These are phyloP conservation scores for Didymella segeticola DNA, from an alignment of 2,329 filamentous ascomycete genomes.

Conservation along the genomic window DNA sequence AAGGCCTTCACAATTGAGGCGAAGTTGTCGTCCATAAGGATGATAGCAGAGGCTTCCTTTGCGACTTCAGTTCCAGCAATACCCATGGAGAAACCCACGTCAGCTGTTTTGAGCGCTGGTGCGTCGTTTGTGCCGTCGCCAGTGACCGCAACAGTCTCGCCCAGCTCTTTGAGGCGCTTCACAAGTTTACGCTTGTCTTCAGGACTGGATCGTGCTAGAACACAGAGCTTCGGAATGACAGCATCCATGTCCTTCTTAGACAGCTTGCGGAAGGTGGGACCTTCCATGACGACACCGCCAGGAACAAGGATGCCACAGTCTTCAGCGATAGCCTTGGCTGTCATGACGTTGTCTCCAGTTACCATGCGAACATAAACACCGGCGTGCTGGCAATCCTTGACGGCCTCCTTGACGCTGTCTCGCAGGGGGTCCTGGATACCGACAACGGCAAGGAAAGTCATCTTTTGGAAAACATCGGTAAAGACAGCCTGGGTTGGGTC, in stretches of 20 bases:
- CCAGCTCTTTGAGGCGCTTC: constrained; percentile 67
- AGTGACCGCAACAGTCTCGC: constrained; percentile 81
- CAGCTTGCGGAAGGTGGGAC: constrained; percentile 77
- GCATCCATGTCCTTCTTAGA: constrained; percentile 63
- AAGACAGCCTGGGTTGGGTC: constrained; percentile 69
- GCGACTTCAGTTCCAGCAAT: constrained; percentile 84
- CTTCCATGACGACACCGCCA: constrained; percentile 77
- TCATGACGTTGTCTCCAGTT: constrained; percentile 81
- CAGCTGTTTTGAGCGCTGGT: constrained; percentile 78
- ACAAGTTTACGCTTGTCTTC: constrained; percentile 74
- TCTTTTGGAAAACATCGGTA: constrained; percentile 71
- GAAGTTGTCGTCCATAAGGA: constrained; percentile 89
- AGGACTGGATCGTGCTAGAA: constrained; percentile 72
- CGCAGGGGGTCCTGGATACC: constrained; percentile 84
- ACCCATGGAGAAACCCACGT: constrained; percentile 87
- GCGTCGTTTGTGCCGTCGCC: constrained; percentile 87
- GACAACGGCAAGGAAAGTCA: constrained; percentile 76
- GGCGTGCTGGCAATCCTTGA: constrained; percentile 74
- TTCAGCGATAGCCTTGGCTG: constrained; percentile 77
- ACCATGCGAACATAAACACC: constrained; percentile 86
- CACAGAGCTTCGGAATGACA: constrained; percentile 68
- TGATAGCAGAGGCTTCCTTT: constrained; percentile 84
- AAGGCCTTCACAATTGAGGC: constrained; percentile 84
- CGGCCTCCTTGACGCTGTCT: constrained; percentile 75
- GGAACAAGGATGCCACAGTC: constrained; percentile 79